Evolutionary conservation across 1,284 basidiomycete genomes (phyloP).

Genomic region (Ceraceosorus bombacis): DNA sequence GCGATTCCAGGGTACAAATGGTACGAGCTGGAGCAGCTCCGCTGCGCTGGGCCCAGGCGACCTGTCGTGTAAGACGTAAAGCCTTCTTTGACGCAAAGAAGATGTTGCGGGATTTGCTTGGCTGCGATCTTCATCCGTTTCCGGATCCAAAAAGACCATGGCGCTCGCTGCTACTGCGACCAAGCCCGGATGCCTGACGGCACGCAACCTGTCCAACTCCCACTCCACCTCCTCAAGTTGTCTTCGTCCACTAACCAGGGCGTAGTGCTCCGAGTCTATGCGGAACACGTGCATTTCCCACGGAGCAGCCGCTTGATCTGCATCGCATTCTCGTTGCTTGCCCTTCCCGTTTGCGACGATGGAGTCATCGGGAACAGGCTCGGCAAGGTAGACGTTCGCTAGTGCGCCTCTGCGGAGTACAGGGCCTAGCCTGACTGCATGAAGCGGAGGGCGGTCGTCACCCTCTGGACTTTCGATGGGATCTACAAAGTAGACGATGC

Average conservation of each 20-base stretch:
- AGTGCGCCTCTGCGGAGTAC: constrained; percentile 23
- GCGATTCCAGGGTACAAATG: constrained; percentile 29
- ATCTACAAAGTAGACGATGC: constrained; percentile 16
- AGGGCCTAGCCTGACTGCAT: constrained; percentile 27
- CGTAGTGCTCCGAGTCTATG: constrained; percentile 36
- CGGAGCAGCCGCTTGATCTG: constrained; percentile 15
- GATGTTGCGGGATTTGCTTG: too few relatives aligned
- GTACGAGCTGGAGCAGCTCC: constrained; percentile 30
- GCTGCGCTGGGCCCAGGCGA: constrained; percentile 18
- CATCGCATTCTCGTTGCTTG: too few relatives aligned
- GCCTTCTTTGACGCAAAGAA: constrained; percentile 15
- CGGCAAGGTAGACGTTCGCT: constrained; percentile 24
- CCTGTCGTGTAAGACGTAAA: constrained; percentile 30
- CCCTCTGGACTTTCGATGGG: constrained; percentile 26
- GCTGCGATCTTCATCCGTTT: too few relatives aligned
- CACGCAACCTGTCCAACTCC: constrained; percentile 33
- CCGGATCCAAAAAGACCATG: constrained; percentile 9
- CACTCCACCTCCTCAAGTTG: constrained; percentile 44
- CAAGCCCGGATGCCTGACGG: constrained; percentile 24
- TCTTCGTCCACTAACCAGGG: constrained; percentile 27
- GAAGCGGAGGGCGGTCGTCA: too few relatives aligned
- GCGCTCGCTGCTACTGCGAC: constrained; percentile 34
- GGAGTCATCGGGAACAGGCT: constrained; percentile 9
- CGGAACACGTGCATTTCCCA: constrained; percentile 37
- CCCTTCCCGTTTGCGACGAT: too few relatives aligned